These are phyloP conservation scores for Tuber indicum DNA, from an alignment of 495 filamentous ascomycete genomes.

Conservation along the genomic window DNA sequence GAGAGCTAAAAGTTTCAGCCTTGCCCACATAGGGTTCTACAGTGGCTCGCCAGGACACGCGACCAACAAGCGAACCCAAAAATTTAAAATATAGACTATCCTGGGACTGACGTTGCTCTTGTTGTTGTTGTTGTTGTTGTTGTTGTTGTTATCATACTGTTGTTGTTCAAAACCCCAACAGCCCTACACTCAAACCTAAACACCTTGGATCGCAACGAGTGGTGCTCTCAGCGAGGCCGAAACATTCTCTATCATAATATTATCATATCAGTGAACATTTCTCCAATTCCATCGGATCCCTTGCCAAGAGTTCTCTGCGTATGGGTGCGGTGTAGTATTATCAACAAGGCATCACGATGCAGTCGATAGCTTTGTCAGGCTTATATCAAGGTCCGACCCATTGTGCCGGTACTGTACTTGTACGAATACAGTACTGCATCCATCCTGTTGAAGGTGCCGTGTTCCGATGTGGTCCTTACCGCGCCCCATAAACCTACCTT, in stretches of 20 bases:
- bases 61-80: not conserved
- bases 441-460: not conserved
- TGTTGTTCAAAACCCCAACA: not conserved
- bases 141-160: not conserved
- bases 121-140: not conserved
- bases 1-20: not conserved
- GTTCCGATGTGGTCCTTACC: not conserved
- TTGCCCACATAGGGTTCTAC: not conserved
- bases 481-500: not conserved
- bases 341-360: not conserved
- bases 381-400: not conserved
- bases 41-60: slow-evolving; percentile 1
- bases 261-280: no score
- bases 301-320: not conserved
- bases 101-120: not conserved
- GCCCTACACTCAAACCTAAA: not conserved
- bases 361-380: not conserved
- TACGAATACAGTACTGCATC: not conserved
- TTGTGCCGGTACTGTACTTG: no score
- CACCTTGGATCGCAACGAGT: not conserved
- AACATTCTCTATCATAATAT: not conserved
- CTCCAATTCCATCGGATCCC: not conserved
- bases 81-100: not conserved
- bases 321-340: not conserved
- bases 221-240: not conserved